These are phyloP conservation scores for Elsinoe australis DNA, from an alignment of 2,329 filamentous ascomycete species.

Conservation along the genomic window DNA sequence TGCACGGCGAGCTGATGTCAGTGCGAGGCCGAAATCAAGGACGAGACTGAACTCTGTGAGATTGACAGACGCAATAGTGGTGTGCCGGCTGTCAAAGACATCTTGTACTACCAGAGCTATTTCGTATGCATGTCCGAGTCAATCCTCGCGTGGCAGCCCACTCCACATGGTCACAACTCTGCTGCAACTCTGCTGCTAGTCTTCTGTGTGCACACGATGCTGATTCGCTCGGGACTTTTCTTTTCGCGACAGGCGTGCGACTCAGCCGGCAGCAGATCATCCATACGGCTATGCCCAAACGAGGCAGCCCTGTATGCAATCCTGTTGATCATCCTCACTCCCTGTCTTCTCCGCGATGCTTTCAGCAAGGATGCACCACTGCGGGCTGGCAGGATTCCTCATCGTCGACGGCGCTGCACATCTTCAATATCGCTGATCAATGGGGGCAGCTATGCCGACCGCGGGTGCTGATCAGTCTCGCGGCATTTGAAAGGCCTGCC, in stretches of 20 bases:
- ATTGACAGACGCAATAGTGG: not conserved
- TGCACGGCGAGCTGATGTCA: slow-evolving; percentile 7
- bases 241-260: not conserved
- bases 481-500: slow-evolving; percentile 4
- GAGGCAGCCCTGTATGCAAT: slow-evolving; percentile 3
- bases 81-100: slow-evolving; percentile 5
- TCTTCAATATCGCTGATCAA: not conserved
- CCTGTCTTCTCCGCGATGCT: slow-evolving; percentile 8
- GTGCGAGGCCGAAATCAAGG: not conserved
- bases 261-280: slow-evolving; percentile 3
- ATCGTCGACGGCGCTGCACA: not conserved
- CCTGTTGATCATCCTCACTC: slow-evolving; percentile 1
- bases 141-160: slow-evolving; percentile 8
- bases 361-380: slow-evolving; percentile 4
- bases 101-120: slow-evolving; percentile 5
- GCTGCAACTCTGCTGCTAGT: not conserved
- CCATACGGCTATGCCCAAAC: not conserved
- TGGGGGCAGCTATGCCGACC: slow-evolving; percentile 1
- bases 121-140: not conserved
- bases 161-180: not conserved
- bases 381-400: not conserved
- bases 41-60: not conserved
- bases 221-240: slow-evolving; percentile 1
- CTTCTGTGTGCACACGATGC: not conserved
- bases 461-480: slow-evolving; percentile 1